Evolutionary conservation across 129 eudicot genomes (phyloP), one percentile per base, ranked within the genome.

Genomic region (Solidago caesia): DNA sequence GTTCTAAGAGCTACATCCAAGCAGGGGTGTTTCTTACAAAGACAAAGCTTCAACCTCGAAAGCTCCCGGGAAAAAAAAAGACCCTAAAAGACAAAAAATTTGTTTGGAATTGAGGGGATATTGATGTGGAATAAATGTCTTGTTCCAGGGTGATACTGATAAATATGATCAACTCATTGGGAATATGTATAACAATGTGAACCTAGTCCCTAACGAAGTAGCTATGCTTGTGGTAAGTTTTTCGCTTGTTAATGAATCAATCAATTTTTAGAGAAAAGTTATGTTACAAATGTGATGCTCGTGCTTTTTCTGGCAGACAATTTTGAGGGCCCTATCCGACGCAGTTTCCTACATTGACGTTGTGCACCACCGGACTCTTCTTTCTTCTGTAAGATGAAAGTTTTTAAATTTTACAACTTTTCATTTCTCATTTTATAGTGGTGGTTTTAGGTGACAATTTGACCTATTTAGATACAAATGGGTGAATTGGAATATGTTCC

Each of bases 171-270:
- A 84, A 74, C 77, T 92, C 64, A 63, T 89, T 74, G 87, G 85
- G 33, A 83, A 87, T 78, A 75, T 92, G 65, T 91, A 82, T 80
- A 68, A 84, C 79, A 74, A 78, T 61, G 75, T 74, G 62, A 83
- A 75, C 58, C 80, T 89, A 6, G 64, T 51, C 25, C 87, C 96
- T 39, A 96, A 89, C 57, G 96, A 92, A 68, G 92, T 86, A 78
- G 98, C 96, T 61, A 71, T 84, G 80, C 98, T 89, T 65, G 96
- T 87, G 89, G 98, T 92, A 86, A 70, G 86, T 74, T 73, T 14
- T 14, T 56, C 63, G 8, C 11, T 68, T 55, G 12, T 62, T 15
- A n/a, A 7, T 71, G 45, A 52, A 77, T 53, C 10, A 59, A 70
- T 47, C 10, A 59, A 64, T 27, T 71, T 58, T 46, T 43, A 72